Evolutionary conservation across 805 yeast genomes (phyloP).

Genomic region (Monosporozyma aerobia): DNA sequence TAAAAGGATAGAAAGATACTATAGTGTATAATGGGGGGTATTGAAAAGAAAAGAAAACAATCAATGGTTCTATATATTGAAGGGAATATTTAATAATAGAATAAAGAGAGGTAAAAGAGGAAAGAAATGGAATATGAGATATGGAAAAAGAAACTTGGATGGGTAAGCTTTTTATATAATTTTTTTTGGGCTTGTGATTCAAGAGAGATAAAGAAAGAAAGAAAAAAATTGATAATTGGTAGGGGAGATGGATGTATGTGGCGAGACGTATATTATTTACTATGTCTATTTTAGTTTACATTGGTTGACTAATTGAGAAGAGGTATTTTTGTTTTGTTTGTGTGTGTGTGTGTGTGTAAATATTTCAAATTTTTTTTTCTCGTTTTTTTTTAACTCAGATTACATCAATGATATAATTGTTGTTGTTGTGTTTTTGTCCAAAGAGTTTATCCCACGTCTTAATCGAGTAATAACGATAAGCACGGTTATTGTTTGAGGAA

Average conservation of each 20-base stretch:
- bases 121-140: not conserved
- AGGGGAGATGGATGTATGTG: not conserved
- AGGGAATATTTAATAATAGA: not conserved
- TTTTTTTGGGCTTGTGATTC: not conserved
- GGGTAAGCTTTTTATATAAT: not conserved
- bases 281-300: not conserved
- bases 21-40: conserved; percentile 1
- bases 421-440: not conserved
- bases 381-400: not conserved
- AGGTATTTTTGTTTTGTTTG: not conserved
- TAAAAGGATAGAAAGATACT: not conserved
- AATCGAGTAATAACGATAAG: not conserved
- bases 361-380: too few relatives aligned
- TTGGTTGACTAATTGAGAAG: not conserved
- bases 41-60: conserved; percentile 1
- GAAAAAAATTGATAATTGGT: not conserved
- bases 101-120: not conserved
- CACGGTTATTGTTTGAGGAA: not conserved
- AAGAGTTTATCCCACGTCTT: not conserved
- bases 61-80: not conserved
- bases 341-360: too few relatives aligned
- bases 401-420: not conserved
- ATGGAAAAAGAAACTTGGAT: not conserved
- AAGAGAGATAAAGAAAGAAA: not conserved
- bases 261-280: not conserved